Evolutionary conservation across 2,329 filamentous ascomycete species (phyloP).

Genomic region (Hypoxylon sp.): DNA sequence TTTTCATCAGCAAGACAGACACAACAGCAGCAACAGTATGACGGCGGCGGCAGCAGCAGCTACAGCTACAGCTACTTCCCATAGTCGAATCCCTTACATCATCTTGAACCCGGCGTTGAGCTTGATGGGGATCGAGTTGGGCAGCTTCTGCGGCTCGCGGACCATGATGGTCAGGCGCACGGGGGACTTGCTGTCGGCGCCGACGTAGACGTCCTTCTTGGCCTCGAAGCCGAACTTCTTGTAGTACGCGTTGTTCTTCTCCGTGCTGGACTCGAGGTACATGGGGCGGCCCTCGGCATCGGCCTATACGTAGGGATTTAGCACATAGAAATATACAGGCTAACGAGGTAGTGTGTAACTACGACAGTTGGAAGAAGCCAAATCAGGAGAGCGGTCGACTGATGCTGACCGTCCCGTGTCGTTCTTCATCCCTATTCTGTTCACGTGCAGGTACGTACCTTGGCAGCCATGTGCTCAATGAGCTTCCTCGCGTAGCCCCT

Average conservation of each 20-base stretch:
- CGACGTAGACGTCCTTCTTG: constrained; percentile 71
- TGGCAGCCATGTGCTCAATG: constrained; percentile 75
- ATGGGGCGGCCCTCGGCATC: constrained; percentile 75
- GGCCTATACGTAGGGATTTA: constrained; percentile 63
- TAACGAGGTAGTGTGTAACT: neutral
- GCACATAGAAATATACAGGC: constrained; percentile 3
- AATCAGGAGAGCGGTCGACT: neutral
- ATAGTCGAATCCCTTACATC: constrained; percentile 34
- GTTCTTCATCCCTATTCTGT: constrained; percentile 2
- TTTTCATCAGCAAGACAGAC: constrained; percentile 8
- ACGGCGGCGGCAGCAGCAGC: constrained; percentile 6
- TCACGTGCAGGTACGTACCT: constrained; percentile 59
- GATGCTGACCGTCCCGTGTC: neutral
- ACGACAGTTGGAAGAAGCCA: neutral
- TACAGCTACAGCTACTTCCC: constrained; percentile 7
- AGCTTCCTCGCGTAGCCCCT: constrained; percentile 80
- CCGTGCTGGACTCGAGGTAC: constrained; percentile 83
- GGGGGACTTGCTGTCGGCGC: constrained; percentile 55
- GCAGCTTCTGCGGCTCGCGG: constrained; percentile 70
- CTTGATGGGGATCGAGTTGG: constrained; percentile 54
- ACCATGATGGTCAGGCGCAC: constrained; percentile 85
- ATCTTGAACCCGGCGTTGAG: constrained; percentile 49
- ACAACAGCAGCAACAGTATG: neutral
- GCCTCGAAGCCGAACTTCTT: constrained; percentile 79
- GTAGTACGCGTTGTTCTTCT: constrained; percentile 78